Percentiles rank a stretch among this genome's conserved stretches.
Conservation (phyloP, 2,329 filamentous ascomycete species). For the Fusarium staphyleae region DNA sequence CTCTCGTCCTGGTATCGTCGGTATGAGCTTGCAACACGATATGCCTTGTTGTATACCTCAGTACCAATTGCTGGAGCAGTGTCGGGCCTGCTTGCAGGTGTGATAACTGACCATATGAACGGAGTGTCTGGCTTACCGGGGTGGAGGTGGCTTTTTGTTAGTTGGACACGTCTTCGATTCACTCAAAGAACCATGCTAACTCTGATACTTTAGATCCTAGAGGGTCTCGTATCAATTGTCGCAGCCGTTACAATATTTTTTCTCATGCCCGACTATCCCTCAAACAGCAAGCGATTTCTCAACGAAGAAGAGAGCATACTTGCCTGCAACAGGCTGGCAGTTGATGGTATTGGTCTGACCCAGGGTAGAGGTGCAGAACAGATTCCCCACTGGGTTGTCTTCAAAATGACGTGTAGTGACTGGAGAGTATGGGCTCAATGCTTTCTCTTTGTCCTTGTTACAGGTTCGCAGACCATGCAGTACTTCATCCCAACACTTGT, state of each 20-base stretch:
- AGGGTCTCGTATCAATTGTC: no score
- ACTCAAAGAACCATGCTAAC: neutral
- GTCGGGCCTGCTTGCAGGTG: slow-evolving; percentile 69
- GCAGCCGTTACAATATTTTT: no score
- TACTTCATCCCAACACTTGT: slow-evolving; percentile 1
- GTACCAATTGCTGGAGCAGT: slow-evolving; percentile 76
- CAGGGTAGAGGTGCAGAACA: neutral
- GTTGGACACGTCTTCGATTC: neutral
- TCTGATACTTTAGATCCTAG: neutral
- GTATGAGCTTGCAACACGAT: slow-evolving; percentile 70
- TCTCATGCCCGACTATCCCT: no score
- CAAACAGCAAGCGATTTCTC: no score
- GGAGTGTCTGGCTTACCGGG: slow-evolving; percentile 64
- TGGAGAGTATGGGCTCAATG: slow-evolving; percentile 3
- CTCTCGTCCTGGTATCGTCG: slow-evolving; percentile 44
- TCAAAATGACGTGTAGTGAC: slow-evolving; percentile 2
- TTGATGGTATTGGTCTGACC: neutral
- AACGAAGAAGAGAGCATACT: neutral
- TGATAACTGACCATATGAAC: slow-evolving; percentile 72
- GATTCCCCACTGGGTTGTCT: slow-evolving; percentile 1
- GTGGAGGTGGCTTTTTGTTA: slow-evolving; percentile 57
- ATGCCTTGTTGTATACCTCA: slow-evolving; percentile 71
- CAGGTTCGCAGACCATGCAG: neutral
- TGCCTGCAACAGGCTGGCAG: neutral
- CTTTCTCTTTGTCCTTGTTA: neutral